Evolutionary conservation across 2,329 filamentous ascomycete genomes (phyloP).

Genomic region (Cladorrhinum sp.): DNA sequence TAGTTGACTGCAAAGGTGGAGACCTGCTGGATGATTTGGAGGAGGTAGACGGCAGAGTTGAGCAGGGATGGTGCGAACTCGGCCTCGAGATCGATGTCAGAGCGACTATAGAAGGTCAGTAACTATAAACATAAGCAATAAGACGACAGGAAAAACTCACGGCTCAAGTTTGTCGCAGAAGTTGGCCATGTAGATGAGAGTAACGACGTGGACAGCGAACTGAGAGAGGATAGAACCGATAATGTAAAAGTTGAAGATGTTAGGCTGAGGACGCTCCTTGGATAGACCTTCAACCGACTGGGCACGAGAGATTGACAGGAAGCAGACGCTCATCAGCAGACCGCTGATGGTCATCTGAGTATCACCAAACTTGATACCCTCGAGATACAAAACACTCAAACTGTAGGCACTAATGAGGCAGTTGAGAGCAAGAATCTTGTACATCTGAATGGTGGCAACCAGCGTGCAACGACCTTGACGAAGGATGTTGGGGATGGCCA

Average conservation of each 20-base stretch:
- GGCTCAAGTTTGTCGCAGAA: constrained; percentile 84
- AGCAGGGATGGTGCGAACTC: constrained; percentile 91
- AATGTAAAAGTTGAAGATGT: constrained; percentile 99
- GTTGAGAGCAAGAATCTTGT: constrained; percentile 98
- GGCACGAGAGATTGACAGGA: constrained; percentile 95
- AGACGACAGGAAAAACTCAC: constrained; percentile 49
- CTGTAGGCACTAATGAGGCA: constrained; percentile 98
- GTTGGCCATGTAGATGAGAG: constrained; percentile 88
- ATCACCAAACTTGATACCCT: constrained; percentile 98
- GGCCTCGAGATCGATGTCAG: constrained; percentile 77
- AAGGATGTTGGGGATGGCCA: constrained; percentile 97
- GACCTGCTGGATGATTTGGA: constrained; percentile 98
- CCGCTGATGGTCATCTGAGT: constrained; percentile 98
- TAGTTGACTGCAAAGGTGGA: constrained; percentile 99
- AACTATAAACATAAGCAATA: not conserved
- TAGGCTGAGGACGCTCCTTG: constrained; percentile 94
- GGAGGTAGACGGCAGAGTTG: constrained; percentile 94
- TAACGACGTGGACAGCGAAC: constrained; percentile 92
- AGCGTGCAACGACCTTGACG: constrained; percentile 96
- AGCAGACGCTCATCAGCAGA: constrained; percentile 99
- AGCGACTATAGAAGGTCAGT: constrained; percentile 40
- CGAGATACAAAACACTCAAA: constrained; percentile 90
- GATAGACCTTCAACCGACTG: constrained; percentile 93
- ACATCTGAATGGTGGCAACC: constrained; percentile 99
- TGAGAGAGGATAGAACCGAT: constrained; percentile 96